Evolutionary conservation across 192 early-diverging fungal genomes (phyloP).

Genomic region (Allomyces macrogynus): DNA sequence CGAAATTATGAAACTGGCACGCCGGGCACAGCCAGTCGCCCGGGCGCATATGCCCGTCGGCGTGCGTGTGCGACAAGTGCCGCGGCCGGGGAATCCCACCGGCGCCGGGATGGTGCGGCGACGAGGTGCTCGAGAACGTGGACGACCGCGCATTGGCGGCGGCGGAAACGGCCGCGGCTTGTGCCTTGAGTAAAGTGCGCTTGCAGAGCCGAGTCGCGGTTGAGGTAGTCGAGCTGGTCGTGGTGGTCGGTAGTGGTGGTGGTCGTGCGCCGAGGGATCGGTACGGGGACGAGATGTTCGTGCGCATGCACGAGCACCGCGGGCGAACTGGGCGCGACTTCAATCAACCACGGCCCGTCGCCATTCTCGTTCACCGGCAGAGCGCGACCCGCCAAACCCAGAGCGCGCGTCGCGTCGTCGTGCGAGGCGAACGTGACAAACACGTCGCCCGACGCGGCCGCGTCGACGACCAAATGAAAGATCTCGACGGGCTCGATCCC

Average conservation of each 20-base stretch:
- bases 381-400: conserved; percentile 37
- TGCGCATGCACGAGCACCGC: conserved; percentile 33
- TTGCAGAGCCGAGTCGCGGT: conserved; percentile 3
- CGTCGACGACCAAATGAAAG: conserved; percentile 21
- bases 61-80: conserved; percentile 1
- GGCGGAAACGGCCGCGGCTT: neutral
- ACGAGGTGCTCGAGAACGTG: conserved; percentile 1
- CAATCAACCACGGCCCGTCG: conserved; percentile 17
- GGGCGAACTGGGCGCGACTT: conserved; percentile 39
- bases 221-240: neutral
- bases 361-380: conserved; percentile 17
- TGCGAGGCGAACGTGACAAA: conserved; percentile 43
- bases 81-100: conserved; percentile 2
- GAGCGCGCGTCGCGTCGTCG: conserved; percentile 35
- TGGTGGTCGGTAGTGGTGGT: neutral
- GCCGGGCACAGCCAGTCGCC: conserved; percentile 57
- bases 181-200: neutral
- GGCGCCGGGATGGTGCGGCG: conserved; percentile 1
- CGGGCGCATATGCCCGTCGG: conserved; percentile 26
- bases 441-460: conserved; percentile 39
- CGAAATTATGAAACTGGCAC: conserved; percentile 53
- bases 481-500: too few species aligned
- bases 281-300: conserved; percentile 32
- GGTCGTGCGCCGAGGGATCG: conserved; percentile 12
- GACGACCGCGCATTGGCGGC: neutral